Evolutionary conservation across 2,329 filamentous ascomycete genomes (phyloP).

Genomic region (Colletotrichum filicis): DNA sequence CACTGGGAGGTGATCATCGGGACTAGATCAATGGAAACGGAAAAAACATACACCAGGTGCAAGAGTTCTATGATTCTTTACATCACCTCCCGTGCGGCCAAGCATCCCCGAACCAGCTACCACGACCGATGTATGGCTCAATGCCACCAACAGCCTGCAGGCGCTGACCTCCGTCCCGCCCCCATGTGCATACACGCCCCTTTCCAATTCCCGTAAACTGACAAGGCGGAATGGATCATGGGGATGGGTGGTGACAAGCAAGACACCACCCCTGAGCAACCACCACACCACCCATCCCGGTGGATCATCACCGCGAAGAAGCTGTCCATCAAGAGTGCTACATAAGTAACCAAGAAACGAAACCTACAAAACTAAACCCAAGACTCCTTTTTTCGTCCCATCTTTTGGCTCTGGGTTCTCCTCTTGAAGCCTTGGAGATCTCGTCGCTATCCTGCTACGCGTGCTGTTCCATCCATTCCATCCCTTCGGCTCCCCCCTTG

Average conservation of each 20-base stretch:
- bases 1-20: neutral
- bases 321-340: neutral
- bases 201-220: neutral
- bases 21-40: neutral
- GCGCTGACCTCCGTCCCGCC: neutral
- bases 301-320: constrained; percentile 10
- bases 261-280: neutral
- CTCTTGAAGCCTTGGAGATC: neutral
- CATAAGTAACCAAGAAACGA: neutral
- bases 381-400: neutral
- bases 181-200: neutral
- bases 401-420: neutral
- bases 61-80: neutral
- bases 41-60: neutral
- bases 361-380: constrained; percentile 17
- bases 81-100: neutral
- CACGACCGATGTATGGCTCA: neutral
- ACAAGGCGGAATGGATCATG: neutral
- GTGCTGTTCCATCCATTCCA: neutral
- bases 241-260: neutral
- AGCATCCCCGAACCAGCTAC: neutral
- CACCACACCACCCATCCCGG: constrained; percentile 2
- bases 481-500: neutral
- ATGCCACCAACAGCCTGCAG: neutral
- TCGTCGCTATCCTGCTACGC: constrained; percentile 1